Conservation (phyloP, 1,139 yeast genomes). For the Protomyces gravidus region DNA sequence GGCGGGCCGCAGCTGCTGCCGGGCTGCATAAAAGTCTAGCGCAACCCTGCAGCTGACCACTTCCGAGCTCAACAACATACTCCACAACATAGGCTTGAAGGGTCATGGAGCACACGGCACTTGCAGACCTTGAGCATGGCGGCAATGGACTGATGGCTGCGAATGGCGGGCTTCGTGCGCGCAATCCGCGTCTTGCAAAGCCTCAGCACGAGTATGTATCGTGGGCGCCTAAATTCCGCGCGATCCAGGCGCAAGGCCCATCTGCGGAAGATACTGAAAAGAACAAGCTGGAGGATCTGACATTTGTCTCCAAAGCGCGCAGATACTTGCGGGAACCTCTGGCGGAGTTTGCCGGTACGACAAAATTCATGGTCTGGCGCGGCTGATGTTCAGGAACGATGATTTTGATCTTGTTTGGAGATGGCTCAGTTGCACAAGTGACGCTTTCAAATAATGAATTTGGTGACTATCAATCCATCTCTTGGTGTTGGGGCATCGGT, state of each 20-base stretch:
- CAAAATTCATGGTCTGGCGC: conserved; percentile 21
- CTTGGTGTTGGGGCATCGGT: conserved; percentile 52
- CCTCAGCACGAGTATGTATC: conserved; percentile 12
- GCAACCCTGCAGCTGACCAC: too few species aligned
- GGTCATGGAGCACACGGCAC: neutral
- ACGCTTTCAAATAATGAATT: conserved; percentile 40
- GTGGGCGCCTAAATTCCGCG: conserved; percentile 22
- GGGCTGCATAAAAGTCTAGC: too few species aligned
- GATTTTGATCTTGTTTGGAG: conserved; percentile 45
- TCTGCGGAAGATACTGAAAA: conserved; percentile 12
- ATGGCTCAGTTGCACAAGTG: conserved; percentile 40
- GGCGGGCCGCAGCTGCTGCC: too few species aligned
- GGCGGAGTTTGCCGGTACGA: conserved; percentile 45
- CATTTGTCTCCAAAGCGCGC: conserved; percentile 33
- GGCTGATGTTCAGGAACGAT: neutral
- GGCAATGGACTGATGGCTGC: neutral
- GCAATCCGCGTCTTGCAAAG: neutral
- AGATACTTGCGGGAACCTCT: conserved; percentile 37
- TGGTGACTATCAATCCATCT: conserved; percentile 46
- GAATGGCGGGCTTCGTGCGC: neutral
- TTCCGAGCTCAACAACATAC: too few species aligned
- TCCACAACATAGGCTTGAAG: neutral
- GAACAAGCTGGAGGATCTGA: conserved; percentile 5
- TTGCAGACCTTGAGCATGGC: neutral
- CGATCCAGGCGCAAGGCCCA: conserved; percentile 22